Evolutionary conservation across 371 early-diverging fungal genomes (phyloP), one percentile per base, ranked within the genome.

Genomic region (Mortierella sp.): DNA sequence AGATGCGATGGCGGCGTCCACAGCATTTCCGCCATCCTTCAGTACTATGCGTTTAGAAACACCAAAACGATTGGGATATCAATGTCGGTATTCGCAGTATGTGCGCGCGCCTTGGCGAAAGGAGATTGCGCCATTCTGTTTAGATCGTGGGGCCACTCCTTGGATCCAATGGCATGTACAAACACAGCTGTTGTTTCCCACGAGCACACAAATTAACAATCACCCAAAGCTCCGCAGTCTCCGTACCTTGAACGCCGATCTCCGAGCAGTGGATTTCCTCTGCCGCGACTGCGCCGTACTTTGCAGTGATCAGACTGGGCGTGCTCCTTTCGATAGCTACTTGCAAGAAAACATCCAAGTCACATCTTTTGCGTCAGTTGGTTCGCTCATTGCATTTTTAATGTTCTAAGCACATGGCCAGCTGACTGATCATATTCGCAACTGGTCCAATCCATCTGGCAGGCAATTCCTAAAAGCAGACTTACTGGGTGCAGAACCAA

Each of bases 1-100:
- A 25, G 97, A 85, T 3, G 97, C 96, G 56, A 99, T 90, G 9
- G 97, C 95, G 14, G 98, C 92, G 85, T 99, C 99, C 1, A 98
- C 91, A 7, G 98, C 97, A 66, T 91, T 94, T n/a, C 99, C 99
- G 27, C 98, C 98, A 21, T 90, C 85, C 65, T 91, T 86, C 37
- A 99, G 82, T 2, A 94, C 90, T 87, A 22, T 9, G 45, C 6
- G 45, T 13, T n/a, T 10, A 24, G 24, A 51, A 12, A n/a, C 22
- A 43, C 22, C 31, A 17, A 47, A 22, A 17, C 7, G 10, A n/a
- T n/a, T n/a, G n/a, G n/a, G n/a, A n/a, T n/a, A n/a, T n/a, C n/a
- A n/a, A n/a, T n/a, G n/a, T n/a, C n/a, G n/a, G n/a, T n/a, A n/a
- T n/a, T n/a, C n/a, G n/a, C n/a, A n/a, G n/a, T n/a, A n/a, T n/a